Base-by-base conservation (phyloP, 2,329 filamentous ascomycete genomes). In the Coniochaeta sp. region DNA sequence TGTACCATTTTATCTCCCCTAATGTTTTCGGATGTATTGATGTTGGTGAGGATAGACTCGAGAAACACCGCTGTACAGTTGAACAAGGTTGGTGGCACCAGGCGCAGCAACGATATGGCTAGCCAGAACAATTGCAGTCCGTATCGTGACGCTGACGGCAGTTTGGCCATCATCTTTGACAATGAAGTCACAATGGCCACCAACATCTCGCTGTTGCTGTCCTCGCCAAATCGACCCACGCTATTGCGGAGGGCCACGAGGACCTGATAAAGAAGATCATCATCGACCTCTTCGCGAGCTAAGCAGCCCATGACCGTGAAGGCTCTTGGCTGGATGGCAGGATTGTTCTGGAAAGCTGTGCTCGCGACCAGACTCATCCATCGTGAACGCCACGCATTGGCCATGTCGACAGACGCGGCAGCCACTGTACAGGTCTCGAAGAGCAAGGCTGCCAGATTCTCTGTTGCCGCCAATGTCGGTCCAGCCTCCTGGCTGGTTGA, bases 291-390 rank as follows among this genome's bases (percentile, higher is more conserved):
- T 67, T 89, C 86, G n/a, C 85, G 79, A 26, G 87, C 86, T 10
- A 89, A 73, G 65, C 86, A 89, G 16, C 87, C 87, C 86, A 89
- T 89, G 44, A 89, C 86, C 1, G 85, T 82, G 66, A 89, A 89
- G 1, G 87, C 87, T 22, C 85, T 77, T 6, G 87, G 86, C 64
- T 89, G 87, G 60, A 89, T 87, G 2, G 87, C 86, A 9, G 86
- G 87, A 67, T 89, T 89, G 68, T 86, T 89, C 68, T 89, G 87
- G 69, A 89, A 89, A 0, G 87, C 87, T 10, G 86, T 89, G 68
- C 87, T 89, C 17, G 87, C 86, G 42, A 89, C 86, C 24, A 89
- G 75, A 66, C 86, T 88, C 87, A 89, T 89, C 87, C 87, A 89
- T 22, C 87, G 81, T 22, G 87, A 86, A 28, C 87, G 81, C 87